Percentiles rank a stretch among this genome's conserved stretches.
These are phyloP conservation scores for Solanum chilense DNA, from an alignment of 257 asterid genomes.

Conservation along the genomic window DNA sequence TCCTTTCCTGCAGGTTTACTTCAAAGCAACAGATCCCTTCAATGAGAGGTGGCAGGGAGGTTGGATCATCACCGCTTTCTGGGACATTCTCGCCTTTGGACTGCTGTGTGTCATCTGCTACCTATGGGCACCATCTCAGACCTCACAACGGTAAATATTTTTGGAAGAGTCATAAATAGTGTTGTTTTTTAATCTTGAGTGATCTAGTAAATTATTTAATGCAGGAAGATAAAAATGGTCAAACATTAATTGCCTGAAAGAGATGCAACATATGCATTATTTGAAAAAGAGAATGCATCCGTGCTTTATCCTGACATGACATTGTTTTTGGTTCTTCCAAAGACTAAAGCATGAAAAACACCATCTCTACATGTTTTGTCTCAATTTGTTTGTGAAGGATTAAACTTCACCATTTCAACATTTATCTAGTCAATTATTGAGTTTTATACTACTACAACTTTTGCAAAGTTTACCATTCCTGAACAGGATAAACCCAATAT, in stretches of 20 bases:
- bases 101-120: constrained; percentile 83
- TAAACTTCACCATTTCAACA: not conserved
- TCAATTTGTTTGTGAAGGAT: not conserved
- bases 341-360: not conserved
- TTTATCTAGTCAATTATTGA: not conserved
- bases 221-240: not conserved
- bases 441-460: not conserved
- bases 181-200: not conserved
- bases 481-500: not conserved
- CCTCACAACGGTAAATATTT: constrained; percentile 70
- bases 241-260: not conserved
- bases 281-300: not conserved
- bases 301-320: not conserved
- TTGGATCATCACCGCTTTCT: constrained; percentile 93
- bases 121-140: constrained; percentile 97
- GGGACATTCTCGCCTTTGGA: constrained; percentile 83
- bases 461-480: not conserved
- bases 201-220: not conserved
- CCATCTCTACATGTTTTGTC: not conserved
- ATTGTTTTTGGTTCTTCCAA: not conserved
- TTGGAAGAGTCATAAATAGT: not conserved
- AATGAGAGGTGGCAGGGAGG: constrained; percentile 96
- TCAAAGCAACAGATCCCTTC: constrained; percentile 95
- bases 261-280: not conserved
- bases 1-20: constrained; percentile 58